Evolutionary conservation across 257 asterid genomes (phyloP), one percentile per base, ranked within the genome.

Genomic region (Leonotis leonurus): DNA sequence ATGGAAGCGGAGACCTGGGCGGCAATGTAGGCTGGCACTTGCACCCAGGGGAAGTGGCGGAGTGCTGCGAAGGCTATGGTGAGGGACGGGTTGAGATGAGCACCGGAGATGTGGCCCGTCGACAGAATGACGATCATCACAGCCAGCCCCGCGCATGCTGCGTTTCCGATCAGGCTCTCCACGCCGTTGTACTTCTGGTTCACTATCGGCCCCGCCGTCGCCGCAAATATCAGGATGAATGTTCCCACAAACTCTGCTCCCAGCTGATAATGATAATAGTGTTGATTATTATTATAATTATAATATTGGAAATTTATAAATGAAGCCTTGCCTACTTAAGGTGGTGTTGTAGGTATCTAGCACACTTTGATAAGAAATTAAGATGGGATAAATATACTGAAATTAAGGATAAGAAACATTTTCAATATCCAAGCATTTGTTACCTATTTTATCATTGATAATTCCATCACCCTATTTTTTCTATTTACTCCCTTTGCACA

Each of bases 221-320:
- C 98, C 4, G 77, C 89, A 20, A 91, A 91, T 77, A 85, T 91
- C 45, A 91, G 81, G 64, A 91, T 85, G 84, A 88, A 88, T 20
- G 96, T 88, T 12, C 96, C 98, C 3, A 91, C 89, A 74, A 91
- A 91, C 80, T 91, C 98, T 1, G 98, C 98, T 67, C 95, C 98
- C 39, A 91, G 65, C 96, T 91, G 67, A 35, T 18, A 36, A 36
- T 8, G 9, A 2, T 8, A n/a, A n/a, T n/a, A n/a, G n/a, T n/a
- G n/a, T n/a, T n/a, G n/a, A n/a, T n/a, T n/a, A n/a, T n/a, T n/a
- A n/a, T n/a, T n/a, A n/a, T n/a, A n/a, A n/a, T n/a, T n/a, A n/a
- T n/a, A n/a, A n/a, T n/a, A n/a, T n/a, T n/a, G n/a, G n/a, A n/a
- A n/a, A n/a, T n/a, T n/a, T 8, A 36, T 36, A 10, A 8, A 9